phyloP scores from a whole-genome alignment of 306 rosid genomes.

The Senna tora region DNA sequence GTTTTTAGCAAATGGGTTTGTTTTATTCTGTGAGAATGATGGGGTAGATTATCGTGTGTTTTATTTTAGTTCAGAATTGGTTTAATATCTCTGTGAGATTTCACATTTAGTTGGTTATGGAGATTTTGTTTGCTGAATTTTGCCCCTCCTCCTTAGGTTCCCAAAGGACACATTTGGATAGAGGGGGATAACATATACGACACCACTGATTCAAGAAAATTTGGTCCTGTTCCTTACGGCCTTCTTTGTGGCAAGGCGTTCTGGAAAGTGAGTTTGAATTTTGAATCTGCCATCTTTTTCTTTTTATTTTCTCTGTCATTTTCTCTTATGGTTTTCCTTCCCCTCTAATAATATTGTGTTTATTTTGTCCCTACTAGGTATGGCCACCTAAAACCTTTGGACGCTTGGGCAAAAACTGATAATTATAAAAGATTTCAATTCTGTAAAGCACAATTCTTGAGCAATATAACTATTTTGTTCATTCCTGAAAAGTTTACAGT shows the following conservation, averaged over 20 bases:
- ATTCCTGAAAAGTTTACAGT: not conserved
- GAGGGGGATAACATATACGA: conserved; percentile 69
- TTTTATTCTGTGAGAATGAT: conserved; percentile 5
- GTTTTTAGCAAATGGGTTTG: conserved; percentile 24
- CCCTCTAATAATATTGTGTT: conserved; percentile 25
- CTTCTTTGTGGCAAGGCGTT: conserved; percentile 61
- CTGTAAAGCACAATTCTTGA: conserved; percentile 40
- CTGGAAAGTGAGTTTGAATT: conserved; percentile 61
- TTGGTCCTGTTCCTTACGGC: conserved; percentile 77
- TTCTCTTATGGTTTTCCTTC: not conserved
- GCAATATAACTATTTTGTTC: conserved; percentile 4
- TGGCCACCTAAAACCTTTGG: conserved; percentile 70
- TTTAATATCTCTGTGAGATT: conserved; percentile 3
- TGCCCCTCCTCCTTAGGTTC: conserved; percentile 54
- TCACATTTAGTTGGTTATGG: conserved; percentile 1
- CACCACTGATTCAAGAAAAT: conserved; percentile 64
- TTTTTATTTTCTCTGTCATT: too few relatives aligned
- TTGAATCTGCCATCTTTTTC: not conserved
- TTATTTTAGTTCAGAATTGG: conserved; percentile 1
- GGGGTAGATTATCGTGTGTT: not conserved
- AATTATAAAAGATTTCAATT: conserved; percentile 37
- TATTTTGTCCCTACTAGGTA: conserved; percentile 48
- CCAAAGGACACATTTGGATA: conserved; percentile 77
- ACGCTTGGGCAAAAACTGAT: conserved; percentile 46
- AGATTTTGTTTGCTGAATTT: conserved; percentile 32